phyloP scores from a whole-genome alignment of 2,329 filamentous ascomycete genomes.

The Myriosclerotinia duriaeana region DNA sequence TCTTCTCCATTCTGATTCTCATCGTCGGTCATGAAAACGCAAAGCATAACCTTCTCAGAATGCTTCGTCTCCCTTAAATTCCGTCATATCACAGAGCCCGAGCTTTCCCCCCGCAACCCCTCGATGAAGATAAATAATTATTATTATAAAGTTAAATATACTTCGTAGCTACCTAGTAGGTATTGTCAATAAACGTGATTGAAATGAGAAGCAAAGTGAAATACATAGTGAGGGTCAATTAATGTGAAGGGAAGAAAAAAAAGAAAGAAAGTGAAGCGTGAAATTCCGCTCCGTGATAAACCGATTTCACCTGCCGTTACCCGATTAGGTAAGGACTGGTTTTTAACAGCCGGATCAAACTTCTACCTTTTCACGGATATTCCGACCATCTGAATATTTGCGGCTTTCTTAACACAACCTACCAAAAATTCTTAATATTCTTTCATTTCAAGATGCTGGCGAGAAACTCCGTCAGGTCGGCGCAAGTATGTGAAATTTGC shows the following conservation, averaged over 20 bases:
- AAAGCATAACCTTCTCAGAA: background rate
- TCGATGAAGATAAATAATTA: background rate
- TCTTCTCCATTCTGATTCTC: no score
- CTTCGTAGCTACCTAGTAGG: no score
- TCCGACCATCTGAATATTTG: constrained; percentile 19
- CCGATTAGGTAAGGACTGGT: constrained; percentile 17
- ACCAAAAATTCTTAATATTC: constrained; percentile 19
- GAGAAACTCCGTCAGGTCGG: constrained; percentile 43
- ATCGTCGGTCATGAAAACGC: no score
- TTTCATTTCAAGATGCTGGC: constrained; percentile 36
- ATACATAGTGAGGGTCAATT: background rate
- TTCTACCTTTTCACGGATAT: constrained; percentile 22
- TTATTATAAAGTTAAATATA: background rate
- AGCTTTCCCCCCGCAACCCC: constrained; percentile 6
- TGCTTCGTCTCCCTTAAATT: background rate
- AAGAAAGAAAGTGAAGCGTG: constrained; percentile 12
- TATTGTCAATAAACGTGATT: background rate
- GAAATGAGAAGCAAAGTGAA: background rate
- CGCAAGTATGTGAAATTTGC: constrained; percentile 46
- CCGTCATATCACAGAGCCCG: background rate
- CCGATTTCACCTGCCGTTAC: constrained; percentile 22
- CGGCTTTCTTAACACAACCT: constrained; percentile 14
- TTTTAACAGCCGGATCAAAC: constrained; percentile 18
- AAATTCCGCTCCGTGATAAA: constrained; percentile 23
- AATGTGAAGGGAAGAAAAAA: constrained; percentile 2